phyloP scores from a whole-genome alignment of 2,329 filamentous ascomycete genomes.

The Fusarium cyanostomum region DNA sequence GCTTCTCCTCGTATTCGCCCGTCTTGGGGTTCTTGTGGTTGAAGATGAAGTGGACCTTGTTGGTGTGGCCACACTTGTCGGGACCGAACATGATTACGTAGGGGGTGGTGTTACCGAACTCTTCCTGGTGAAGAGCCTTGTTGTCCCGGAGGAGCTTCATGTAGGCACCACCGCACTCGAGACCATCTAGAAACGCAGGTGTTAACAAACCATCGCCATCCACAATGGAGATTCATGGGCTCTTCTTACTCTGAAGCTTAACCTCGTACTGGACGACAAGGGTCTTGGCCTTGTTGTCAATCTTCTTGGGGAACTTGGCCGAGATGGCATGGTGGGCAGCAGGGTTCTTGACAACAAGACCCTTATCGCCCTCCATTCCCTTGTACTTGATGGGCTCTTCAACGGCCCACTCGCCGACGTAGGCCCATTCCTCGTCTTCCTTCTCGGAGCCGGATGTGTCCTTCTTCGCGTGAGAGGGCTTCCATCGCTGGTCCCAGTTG shows the following conservation, averaged over 20 bases:
- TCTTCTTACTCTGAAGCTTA: constrained; percentile 88
- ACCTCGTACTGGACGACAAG: constrained; percentile 99
- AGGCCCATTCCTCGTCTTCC: constrained; percentile 96
- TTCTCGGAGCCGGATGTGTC: constrained; percentile 75
- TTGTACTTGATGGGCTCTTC: constrained; percentile 92
- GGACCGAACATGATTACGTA: constrained; percentile 99
- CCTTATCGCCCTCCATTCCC: constrained; percentile 94
- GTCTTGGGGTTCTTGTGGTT: constrained; percentile 99
- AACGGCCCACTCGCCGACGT: constrained; percentile 94
- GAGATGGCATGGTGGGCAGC: constrained; percentile 99
- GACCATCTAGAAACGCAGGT: constrained; percentile 71
- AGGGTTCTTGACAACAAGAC: constrained; percentile 96
- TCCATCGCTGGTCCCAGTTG: constrained; percentile 94
- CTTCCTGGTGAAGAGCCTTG: constrained; percentile 94
- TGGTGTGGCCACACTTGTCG: constrained; percentile 98
- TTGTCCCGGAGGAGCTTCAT: constrained; percentile 99
- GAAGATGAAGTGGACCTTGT: constrained; percentile 99
- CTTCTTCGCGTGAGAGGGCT: constrained; percentile 96
- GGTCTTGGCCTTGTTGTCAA: constrained; percentile 97
- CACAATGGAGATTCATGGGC: not conserved
- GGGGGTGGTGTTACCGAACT: constrained; percentile 96
- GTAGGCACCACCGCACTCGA: constrained; percentile 98
- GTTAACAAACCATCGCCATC: constrained; percentile 36
- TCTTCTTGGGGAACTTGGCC: constrained; percentile 95
- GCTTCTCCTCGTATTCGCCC: constrained; percentile 99